Evolutionary conservation across 306 rosid genomes (phyloP).

Genomic region (Prunus salicina): DNA sequence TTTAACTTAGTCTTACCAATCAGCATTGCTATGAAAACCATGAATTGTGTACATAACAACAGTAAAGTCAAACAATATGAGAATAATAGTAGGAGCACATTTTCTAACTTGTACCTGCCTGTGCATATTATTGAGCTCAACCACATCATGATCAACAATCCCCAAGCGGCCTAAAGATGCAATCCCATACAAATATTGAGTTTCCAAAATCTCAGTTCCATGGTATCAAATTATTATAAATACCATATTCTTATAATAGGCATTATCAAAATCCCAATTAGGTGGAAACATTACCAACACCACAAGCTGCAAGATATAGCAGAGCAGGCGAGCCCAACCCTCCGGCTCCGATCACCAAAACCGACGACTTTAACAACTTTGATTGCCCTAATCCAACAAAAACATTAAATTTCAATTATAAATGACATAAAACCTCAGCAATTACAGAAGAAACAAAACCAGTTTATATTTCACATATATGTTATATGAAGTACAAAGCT

Average conservation of each 20-base stretch:
- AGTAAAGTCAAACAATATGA: neutral
- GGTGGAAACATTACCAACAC: slow-evolving; percentile 59
- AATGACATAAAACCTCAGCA: neutral
- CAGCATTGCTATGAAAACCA: neutral
- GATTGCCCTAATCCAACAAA: slow-evolving; percentile 53
- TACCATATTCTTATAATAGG: neutral
- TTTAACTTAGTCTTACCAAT: neutral
- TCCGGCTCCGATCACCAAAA: slow-evolving; percentile 93
- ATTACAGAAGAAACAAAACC: neutral
- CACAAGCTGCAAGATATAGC: slow-evolving; percentile 84
- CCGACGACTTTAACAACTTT: slow-evolving; percentile 68
- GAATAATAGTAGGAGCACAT: neutral
- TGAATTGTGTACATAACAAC: neutral
- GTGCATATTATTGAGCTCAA: slow-evolving; percentile 96
- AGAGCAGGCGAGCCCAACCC: slow-evolving; percentile 95
- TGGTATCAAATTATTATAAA: neutral
- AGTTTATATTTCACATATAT: neutral
- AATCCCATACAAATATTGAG: slow-evolving; percentile 25
- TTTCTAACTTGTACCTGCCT: slow-evolving; percentile 65
- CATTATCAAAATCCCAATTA: neutral
- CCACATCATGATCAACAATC: slow-evolving; percentile 84
- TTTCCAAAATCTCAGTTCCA: neutral
- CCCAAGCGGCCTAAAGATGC: slow-evolving; percentile 66
- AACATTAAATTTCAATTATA: neutral
- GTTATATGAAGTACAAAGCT: neutral